Conservation (phyloP, 1,284 basidiomycete genomes). For the Rhodotorula sp. region DNA sequence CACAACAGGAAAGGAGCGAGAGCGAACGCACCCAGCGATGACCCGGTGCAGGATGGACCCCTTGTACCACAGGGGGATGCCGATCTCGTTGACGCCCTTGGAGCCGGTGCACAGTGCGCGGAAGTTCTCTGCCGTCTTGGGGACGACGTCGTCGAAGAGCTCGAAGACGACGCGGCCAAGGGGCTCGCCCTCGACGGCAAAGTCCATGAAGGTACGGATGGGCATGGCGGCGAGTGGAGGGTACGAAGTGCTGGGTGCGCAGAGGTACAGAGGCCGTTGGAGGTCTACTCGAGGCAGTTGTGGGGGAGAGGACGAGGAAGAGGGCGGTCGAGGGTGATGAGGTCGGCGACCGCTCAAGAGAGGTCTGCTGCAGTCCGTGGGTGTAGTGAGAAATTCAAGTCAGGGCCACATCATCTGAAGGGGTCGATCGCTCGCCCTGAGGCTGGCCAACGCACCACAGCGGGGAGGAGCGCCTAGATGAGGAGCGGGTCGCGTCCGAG, state of each 20-base stretch:
- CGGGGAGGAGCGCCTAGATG: too few relatives aligned
- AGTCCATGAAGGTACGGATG: conserved; percentile 70
- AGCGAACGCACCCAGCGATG: conserved; percentile 55
- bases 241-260: too few relatives aligned
- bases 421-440: too few relatives aligned
- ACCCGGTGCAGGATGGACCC: conserved; percentile 74
- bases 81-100: conserved; percentile 67
- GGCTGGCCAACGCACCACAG: too few relatives aligned
- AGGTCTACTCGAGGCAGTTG: too few relatives aligned
- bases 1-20: not conserved
- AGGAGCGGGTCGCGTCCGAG: too few relatives aligned
- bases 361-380: too few relatives aligned
- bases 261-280: too few relatives aligned
- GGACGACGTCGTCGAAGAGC: conserved; percentile 71
- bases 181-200: conserved; percentile 56
- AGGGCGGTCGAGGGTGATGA: not conserved
- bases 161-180: conserved; percentile 78
- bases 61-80: conserved; percentile 77
- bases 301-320: too few relatives aligned
- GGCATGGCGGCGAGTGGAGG: not conserved
- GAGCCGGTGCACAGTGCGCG: conserved; percentile 85
- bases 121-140: conserved; percentile 87
- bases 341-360: too few relatives aligned
- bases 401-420: too few relatives aligned
- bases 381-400: too few relatives aligned